Conservation (phyloP, 202 grass and related monocot species). For the Eragrostis tef region DNA sequence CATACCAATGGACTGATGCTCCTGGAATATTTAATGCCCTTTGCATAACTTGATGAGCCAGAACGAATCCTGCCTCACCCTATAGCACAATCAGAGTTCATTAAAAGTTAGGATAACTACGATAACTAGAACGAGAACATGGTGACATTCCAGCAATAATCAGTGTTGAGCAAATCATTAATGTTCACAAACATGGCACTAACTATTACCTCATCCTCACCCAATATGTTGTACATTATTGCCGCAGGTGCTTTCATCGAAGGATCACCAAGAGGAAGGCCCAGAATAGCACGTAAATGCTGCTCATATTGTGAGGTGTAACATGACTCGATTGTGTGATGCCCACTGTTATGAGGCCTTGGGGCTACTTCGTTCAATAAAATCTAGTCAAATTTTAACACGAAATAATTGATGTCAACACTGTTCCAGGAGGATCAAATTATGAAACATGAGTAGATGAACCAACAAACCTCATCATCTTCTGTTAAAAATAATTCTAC, state of each 20-base stretch:
- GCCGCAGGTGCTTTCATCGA: conserved; percentile 81
- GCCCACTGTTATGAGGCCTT: conserved; percentile 94
- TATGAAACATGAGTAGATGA: conserved; percentile 1
- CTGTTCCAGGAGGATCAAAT: not conserved
- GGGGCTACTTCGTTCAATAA: conserved; percentile 96
- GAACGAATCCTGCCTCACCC: conserved; percentile 71
- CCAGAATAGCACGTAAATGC: conserved; percentile 95
- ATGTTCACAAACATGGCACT: conserved; percentile 24
- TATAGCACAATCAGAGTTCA: conserved; percentile 41
- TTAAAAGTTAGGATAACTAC: conserved; percentile 26
- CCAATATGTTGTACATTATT: conserved; percentile 97
- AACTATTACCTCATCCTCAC: conserved; percentile 72
- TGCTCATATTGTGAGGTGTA: conserved; percentile 98
- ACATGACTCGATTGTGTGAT: conserved; percentile 93
- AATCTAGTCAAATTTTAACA: conserved; percentile 54
- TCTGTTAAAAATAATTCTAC: conserved; percentile 95
- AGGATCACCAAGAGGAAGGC: conserved; percentile 85
- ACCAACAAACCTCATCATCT: conserved; percentile 69
- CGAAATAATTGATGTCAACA: conserved; percentile 28
- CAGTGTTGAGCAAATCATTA: conserved; percentile 17
- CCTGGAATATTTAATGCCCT: conserved; percentile 77
- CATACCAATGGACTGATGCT: conserved; percentile 87
- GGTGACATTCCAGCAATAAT: not conserved
- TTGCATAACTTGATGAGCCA: conserved; percentile 68
- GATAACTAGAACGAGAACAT: conserved; percentile 31